Evolutionary conservation across 805 yeast species (phyloP), one percentile per base, ranked within the genome.

Genomic region (Candida vaughaniae): DNA sequence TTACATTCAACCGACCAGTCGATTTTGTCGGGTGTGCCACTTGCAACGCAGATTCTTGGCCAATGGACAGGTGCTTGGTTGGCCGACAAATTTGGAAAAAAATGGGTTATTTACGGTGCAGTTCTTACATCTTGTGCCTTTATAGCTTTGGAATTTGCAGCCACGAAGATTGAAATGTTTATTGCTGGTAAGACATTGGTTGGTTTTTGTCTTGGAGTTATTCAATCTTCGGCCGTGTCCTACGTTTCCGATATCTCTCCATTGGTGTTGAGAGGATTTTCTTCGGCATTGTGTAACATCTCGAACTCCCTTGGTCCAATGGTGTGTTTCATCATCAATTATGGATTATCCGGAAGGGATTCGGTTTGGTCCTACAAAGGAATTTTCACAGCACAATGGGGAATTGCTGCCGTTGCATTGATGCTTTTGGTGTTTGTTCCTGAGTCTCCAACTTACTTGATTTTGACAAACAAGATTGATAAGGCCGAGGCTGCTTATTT

Each of bases 401-500:
- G 23, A 5, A 37, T 36, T 20, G 34, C 39, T 10, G 36, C 29
- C 9, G 22, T 33, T 12, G 17, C 35, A 14, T 19, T 41, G 16
- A 12, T 31, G 3, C 58, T 25, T 29, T 58, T 25, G 58, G 55
- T 32, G 48, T 47, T 63, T 18, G 62, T 67, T 14, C 72, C 73
- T 1, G 73, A 68, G 33, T 63, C 70, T 6, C 74, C 74, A 11
- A 63, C 66, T 65, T 65, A 57, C 60, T 51, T 61, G 33, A 57
- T 59, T 23, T 57, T 51, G 33, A 52, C 53, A 22, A 62, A 62
- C 7, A 46, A 46, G 27, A 19, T 42, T 12, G 51, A 38, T 1
- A 63, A 65, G 17, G 37, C 41, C 3, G 31, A 33, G 29, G 28
- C 16, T 17, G 35, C 36, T 19, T 33, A 33, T 26, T 15, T 5